Evolutionary conservation across 2,329 filamentous ascomycete species (phyloP).

Genomic region (Xylariaceae sp.): DNA sequence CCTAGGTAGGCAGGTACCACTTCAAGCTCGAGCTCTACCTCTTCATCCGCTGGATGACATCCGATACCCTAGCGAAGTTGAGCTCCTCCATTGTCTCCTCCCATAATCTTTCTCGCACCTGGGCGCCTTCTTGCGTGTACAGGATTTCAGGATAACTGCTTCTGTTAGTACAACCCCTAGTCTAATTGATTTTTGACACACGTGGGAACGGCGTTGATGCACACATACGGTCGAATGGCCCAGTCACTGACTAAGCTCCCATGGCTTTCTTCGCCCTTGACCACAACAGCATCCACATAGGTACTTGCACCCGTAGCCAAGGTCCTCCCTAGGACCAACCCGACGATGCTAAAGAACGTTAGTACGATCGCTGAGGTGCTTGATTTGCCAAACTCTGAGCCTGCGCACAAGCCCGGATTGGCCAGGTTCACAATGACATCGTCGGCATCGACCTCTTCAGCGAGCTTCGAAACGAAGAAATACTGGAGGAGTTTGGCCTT

Average conservation of each 20-base stretch:
- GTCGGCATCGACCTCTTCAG: slow-evolving; percentile 24
- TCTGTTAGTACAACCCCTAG: slow-evolving; percentile 13
- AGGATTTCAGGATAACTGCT: slow-evolving; percentile 33
- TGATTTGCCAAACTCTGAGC: slow-evolving; percentile 16
- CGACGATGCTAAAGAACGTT: not conserved
- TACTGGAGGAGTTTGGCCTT: slow-evolving; percentile 35
- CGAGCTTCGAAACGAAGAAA: slow-evolving; percentile 31
- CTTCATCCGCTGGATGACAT: slow-evolving; percentile 33
- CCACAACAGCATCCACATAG: slow-evolving; percentile 32
- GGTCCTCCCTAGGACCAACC: slow-evolving; percentile 16
- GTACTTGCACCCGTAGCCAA: slow-evolving; percentile 25
- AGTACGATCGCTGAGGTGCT: not conserved
- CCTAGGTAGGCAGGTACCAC: no score
- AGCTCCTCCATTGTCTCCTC: slow-evolving; percentile 41
- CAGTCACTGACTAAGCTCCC: slow-evolving; percentile 37
- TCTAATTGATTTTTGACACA: not conserved
- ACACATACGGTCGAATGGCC: slow-evolving; percentile 35
- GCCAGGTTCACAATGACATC: slow-evolving; percentile 33
- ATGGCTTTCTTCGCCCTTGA: slow-evolving; percentile 31
- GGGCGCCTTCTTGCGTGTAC: slow-evolving; percentile 34
- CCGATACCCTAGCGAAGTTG: slow-evolving; percentile 35
- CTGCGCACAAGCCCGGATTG: slow-evolving; percentile 31
- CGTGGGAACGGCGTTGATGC: not conserved
- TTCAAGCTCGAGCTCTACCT: not conserved
- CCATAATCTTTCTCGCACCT: slow-evolving; percentile 35